These are phyloP conservation scores for Podospora tetraspora DNA, from an alignment of 495 filamentous ascomycete species.

Conservation along the genomic window DNA sequence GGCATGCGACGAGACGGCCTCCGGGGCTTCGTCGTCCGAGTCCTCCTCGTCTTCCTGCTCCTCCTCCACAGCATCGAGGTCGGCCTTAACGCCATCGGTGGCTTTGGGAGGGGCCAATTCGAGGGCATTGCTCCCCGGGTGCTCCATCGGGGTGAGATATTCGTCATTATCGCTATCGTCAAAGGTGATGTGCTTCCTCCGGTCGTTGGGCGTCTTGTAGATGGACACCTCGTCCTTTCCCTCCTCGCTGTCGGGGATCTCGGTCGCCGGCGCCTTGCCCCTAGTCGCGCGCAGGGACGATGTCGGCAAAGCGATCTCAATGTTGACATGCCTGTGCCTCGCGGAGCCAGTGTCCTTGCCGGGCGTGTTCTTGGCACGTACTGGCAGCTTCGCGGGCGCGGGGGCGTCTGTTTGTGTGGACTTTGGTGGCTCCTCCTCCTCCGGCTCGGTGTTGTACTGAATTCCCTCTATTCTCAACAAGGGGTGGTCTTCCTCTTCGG, in stretches of 20 bases:
- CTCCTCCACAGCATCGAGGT: conserved; percentile 30
- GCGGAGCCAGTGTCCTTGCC: conserved; percentile 18
- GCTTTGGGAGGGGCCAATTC: conserved; percentile 14
- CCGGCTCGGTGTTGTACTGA: conserved; percentile 2
- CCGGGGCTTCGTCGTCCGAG: conserved; percentile 42
- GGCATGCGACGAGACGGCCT: conserved; percentile 39
- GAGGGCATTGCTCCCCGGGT: conserved; percentile 24
- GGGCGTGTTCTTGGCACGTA: conserved; percentile 11
- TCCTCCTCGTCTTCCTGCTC: conserved; percentile 33
- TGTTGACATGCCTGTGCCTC: conserved; percentile 27
- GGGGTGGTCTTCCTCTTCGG: conserved; percentile 14
- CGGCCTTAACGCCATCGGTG: conserved; percentile 17
- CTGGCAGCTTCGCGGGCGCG: conserved; percentile 19
- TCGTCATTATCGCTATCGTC: conserved; percentile 31
- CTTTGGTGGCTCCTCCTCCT: neutral
- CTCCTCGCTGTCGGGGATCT: conserved; percentile 16
- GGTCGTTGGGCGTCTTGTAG: conserved; percentile 27
- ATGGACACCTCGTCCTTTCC: conserved; percentile 11
- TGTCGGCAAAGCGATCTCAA: conserved; percentile 28
- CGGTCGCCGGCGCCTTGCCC: neutral
- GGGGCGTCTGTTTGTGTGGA: neutral
- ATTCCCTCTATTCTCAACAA: conserved; percentile 13
- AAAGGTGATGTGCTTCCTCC: conserved; percentile 27
- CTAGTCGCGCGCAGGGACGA: conserved; percentile 14
- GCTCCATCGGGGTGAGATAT: conserved; percentile 31